Evolutionary conservation across 139 green algal species (phyloP), one percentile per base, ranked within the genome.

Genomic region (Chlamydomonas schloesseri): DNA sequence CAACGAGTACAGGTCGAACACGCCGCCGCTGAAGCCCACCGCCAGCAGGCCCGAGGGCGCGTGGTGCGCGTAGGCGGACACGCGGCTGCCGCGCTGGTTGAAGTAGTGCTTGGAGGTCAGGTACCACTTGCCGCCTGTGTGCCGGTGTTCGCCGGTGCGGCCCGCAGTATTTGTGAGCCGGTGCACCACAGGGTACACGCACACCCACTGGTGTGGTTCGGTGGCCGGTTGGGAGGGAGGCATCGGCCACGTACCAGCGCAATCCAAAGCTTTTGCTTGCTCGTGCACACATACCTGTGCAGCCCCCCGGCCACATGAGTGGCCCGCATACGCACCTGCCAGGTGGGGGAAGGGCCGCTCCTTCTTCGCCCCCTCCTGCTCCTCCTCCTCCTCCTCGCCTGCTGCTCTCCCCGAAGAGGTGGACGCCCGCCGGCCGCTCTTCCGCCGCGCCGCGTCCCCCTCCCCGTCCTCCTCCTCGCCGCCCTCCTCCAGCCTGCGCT

Each of bases 1-100:
- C 87, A 99, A 91, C 93, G 98, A 93, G 71, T 95, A 91, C 74
- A 99, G 88, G 33, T 98, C 95, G 88, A 99, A 99, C 53, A 98
- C 76, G 73, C 97, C 97, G 57, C 91, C 92, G 80, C 88, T 95
- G 90, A 90, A 85, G 18, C 90, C 90, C 42, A 74, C 81, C 18
- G 90, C 86, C 76, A 94, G 74, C 21, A 91, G 69, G 17, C 90
- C 85, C 24, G 60, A 74, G 23, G 62, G 60, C 28, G 76, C 34
- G 82, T 89, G 88, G 31, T 74, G 68, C n/a, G 70, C 86, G 31
- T 74, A 53, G 46, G 71, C 70, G n/a, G 53, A 79, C 18, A 93
- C 57, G 0, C 80, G 88, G 55, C 74, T 71, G 23, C 84, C 80
- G 37, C 83, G 70, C 89, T 92, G 90, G 73, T 94, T 78, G 77